Evolutionary conservation across 1,284 basidiomycete species (phyloP), one percentile per base, ranked within the genome.

Genomic region (Ceratobasidium sp.): DNA sequence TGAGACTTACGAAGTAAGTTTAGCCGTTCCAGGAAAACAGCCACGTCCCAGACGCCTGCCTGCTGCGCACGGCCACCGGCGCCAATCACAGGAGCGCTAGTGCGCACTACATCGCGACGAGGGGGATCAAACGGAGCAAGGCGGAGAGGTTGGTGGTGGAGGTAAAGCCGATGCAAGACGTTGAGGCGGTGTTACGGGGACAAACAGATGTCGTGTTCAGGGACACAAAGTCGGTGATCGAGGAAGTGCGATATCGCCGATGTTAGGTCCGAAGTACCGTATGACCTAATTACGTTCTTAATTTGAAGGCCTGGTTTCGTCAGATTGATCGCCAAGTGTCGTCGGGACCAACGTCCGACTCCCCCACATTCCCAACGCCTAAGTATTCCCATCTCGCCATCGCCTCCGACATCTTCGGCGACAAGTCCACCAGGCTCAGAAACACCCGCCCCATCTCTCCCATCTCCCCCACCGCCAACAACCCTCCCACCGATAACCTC

Each of bases 161-260:
- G 65, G 50, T 67, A 67, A 11, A 56, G 15, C 24, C 33, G 29
- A 41, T 67, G 65, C 65, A 50, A 67, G 22, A 67, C 1, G 33
- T 53, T 17, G 7, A 67, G 9, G 4, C 22, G 41, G 17, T 67
- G 33, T 7, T 67, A 9, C 9, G 19, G 31, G 7, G 65, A 67
- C 6, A 67, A 8, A 2, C 36, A 24, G n/a, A 53, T 27, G 36
- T 54, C 24, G 51, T 67, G 51, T 14, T 41, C 6, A 36, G 65
- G 31, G 11, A 67, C 33, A 5, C 15, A 17, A 14, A 53, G 51
- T 11, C 36, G 29, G 5, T 24, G 7, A 7, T 19, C 45, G 9
- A 67, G 33, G 36, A 53, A 67, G 7, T n/a, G 11, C 29, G 14
- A 22, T 8, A 67, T 41, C 9, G 48, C 50, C n/a, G 65, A 41